Conservation (phyloP, 73 alveolate genomes). For the Durusdinium trenchii region DNA sequence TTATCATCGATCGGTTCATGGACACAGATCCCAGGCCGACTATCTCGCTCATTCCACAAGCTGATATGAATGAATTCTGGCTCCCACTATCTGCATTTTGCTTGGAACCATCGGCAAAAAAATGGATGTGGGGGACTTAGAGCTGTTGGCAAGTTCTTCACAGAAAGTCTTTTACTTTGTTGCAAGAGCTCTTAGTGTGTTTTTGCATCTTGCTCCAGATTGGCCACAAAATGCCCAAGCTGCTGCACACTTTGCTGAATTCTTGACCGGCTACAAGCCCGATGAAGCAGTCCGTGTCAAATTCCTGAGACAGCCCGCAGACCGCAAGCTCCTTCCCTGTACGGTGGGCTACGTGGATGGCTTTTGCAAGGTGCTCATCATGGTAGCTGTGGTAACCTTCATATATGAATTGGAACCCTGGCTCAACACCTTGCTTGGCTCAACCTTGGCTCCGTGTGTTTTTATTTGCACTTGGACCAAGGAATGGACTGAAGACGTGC, state of each 20-base stretch:
- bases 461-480: background rate
- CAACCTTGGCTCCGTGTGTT: background rate
- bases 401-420: conserved; percentile 6
- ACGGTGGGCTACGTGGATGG: conserved; percentile 24
- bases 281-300: background rate
- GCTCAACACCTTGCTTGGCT: background rate
- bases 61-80: background rate
- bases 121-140: background rate
- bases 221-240: conserved; percentile 37
- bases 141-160: background rate
- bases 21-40: conserved; percentile 38
- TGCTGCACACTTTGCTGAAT: background rate
- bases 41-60: background rate
- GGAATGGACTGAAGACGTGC: background rate
- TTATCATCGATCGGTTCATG: background rate
- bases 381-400: background rate
- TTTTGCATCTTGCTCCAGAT: conserved; percentile 9
- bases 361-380: background rate
- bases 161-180: background rate
- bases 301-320: background rate
- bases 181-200: too few species aligned
- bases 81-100: background rate
- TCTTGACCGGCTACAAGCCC: background rate
- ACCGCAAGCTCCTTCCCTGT: background rate
- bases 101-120: background rate